Evolutionary conservation across 179 eudicot species (phyloP), one percentile per base, ranked within the genome.

Genomic region (Silene coronaria): DNA sequence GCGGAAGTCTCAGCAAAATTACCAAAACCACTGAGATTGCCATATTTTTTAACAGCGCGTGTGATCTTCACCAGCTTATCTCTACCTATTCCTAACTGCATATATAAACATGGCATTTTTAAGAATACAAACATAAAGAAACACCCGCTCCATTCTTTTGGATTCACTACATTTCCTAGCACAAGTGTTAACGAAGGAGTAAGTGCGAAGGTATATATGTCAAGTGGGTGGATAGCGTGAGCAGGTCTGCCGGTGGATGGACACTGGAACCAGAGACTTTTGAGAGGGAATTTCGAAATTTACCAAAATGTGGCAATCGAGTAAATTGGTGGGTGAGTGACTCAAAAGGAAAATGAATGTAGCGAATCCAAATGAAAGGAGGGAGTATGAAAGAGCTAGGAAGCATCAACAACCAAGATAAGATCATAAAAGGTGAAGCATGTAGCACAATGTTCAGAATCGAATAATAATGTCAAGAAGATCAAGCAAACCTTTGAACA

Each of bases 21-120:
- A 93, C 97, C 97, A 75, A 91, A 87, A 30, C 98, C 98, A 62
- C 88, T 83, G 74, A 91, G 90, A 82, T 93, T 93, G 70, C 97
- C 98, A 81, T 87, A 87, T 81, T 71, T 91, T 82, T 87, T 88
- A 75, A 93, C 90, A 78, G 68, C 80, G 16, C 75, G 68, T 53
- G 93, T 74, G 61, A 89, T 79, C 76, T 71, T 78, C 83, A 63
- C 70, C 76, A 81, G 83, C 87, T 88, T 91, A 75, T 89, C 97
- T 82, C 86, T 81, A 81, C 88, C 85, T 79, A 93, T 72, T 62
- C 98, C 98, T 75, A 93, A 79, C 98, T 93, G 82, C 85, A 86
- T 66, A 72, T 36, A 75, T n/a, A 53, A 60, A 57, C 70, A 68
- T 59, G 36, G 67, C 22, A 63, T 36, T 23, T 6, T 77, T 16